A percentile compares a stretch with the other conserved stretches of the same genome.
Conservation (phyloP, 1,284 basidiomycete genomes). For the Fistulinella staudtii region DNA sequence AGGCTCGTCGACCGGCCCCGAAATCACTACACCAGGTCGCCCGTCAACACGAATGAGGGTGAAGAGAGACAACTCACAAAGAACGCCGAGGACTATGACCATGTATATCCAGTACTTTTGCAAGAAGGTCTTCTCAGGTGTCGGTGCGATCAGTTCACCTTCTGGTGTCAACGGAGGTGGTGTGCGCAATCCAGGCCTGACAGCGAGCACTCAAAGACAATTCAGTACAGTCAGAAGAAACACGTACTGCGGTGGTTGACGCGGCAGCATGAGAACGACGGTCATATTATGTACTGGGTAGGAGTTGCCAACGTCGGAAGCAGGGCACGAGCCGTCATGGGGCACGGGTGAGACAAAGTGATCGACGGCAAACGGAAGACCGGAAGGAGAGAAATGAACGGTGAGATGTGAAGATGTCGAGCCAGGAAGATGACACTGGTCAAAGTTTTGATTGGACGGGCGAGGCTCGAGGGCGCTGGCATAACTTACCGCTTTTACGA, state of each 20-base stretch:
- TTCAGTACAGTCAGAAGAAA: slow-evolving; percentile 2
- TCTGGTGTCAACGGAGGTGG: slow-evolving; percentile 64
- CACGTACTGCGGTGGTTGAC: slow-evolving; percentile 56
- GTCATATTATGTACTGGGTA: slow-evolving; percentile 49
- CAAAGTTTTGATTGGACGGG: slow-evolving; percentile 8
- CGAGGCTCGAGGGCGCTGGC: slow-evolving; percentile 8
- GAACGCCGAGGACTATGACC: slow-evolving; percentile 51
- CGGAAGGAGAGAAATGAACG: slow-evolving; percentile 49
- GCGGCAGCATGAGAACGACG: slow-evolving; percentile 44
- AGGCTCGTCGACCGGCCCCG: slow-evolving; percentile 29
- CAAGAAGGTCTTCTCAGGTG: slow-evolving; percentile 72
- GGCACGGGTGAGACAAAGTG: slow-evolving; percentile 66
- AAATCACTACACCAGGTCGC: slow-evolving; percentile 20
- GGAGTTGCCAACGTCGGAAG: slow-evolving; percentile 16
- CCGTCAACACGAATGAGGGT: neutral
- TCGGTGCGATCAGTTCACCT: slow-evolving; percentile 59
- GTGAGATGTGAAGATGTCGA: slow-evolving; percentile 52
- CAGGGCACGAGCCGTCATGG: slow-evolving; percentile 58
- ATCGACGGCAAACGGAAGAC: slow-evolving; percentile 58
- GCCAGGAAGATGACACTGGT: slow-evolving; percentile 57
- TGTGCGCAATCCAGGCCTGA: slow-evolving; percentile 60
- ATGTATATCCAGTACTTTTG: slow-evolving; percentile 91
- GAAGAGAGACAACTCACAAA: slow-evolving; percentile 44
- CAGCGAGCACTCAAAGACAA: slow-evolving; percentile 8
- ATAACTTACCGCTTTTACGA: slow-evolving; percentile 65